Base-by-base conservation (phyloP, 306 rosid species). In the Castanea crenata region DNA sequence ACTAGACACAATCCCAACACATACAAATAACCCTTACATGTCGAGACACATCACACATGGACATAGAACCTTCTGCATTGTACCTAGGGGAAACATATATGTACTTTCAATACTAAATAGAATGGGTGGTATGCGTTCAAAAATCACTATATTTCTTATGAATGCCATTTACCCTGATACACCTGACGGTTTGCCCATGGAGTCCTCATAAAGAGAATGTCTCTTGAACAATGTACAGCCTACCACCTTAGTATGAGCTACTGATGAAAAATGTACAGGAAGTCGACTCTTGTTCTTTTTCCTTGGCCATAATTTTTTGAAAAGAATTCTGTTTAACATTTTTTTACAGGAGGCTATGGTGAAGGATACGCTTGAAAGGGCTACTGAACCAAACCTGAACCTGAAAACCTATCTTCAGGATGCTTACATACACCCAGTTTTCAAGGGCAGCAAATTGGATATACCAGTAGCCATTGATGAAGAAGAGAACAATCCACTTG, bases 311-410 rank as follows among this genome's bases (percentile, higher is more conserved):
- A 16, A 16, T 7, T 54, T 2, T 32, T 61, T 49, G 25, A 31
- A 51, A 8, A 38, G 56, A 27, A 27, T 16, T 72, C 8, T 73
- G 10, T 19, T n/a, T 74, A 77, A 70, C 18, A 75, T 78, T 80
- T 79, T 73, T 55, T 88, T 84, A 55, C 93, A 91, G 98, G 97
- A 94, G 41, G 97, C 99, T 19, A 89, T 91, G 97, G 92, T 94
- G 88, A 94, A 84, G 81, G 99, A 94, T 81, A 92, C 97, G 41
- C 89, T 94, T 32, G 97, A 94, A 77, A 67, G 81, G 29, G 94
- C 97, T 2, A 85, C 90, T 7, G 97, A 94, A 46, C 97, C 99
- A 73, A 91, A 69, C 80, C 81, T 92, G 61, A 90, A 94, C 84
- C 71, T 94, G 78, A 81, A 88, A 88, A 29, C 68, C 61, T 94